Evolutionary conservation across 2,329 filamentous ascomycete genomes (phyloP).

Genomic region (Rugonectria rugulosa): DNA sequence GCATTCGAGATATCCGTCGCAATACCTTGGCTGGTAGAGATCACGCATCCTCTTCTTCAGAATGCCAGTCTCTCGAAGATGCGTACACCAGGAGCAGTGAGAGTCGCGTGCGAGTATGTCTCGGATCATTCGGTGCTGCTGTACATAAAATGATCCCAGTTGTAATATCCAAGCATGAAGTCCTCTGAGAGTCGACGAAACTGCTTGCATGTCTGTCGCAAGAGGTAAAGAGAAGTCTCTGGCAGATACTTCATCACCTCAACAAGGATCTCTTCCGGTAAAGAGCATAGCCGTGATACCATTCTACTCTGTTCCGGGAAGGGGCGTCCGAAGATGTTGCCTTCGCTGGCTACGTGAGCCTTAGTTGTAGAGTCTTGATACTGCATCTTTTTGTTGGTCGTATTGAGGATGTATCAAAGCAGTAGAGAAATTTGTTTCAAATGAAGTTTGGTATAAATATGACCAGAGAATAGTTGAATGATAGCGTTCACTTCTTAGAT

Average conservation of each 20-base stretch:
- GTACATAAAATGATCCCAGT: background rate
- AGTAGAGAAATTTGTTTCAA: too few species aligned
- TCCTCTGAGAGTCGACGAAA: background rate
- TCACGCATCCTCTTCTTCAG: slow-evolving; percentile 2
- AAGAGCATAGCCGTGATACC: too few species aligned
- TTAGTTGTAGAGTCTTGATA: too few species aligned
- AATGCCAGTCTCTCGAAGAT: background rate
- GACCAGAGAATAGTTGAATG: too few species aligned
- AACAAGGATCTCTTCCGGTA: slow-evolving; percentile 9
- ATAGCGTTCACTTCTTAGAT: too few species aligned
- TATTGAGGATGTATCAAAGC: too few species aligned
- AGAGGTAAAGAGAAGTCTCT: slow-evolving; percentile 1
- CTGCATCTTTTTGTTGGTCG: too few species aligned
- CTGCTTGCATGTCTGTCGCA: slow-evolving; percentile 12
- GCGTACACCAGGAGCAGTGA: slow-evolving; percentile 5
- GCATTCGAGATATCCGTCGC: background rate
- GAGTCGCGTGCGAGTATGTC: background rate
- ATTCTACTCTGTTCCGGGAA: too few species aligned
- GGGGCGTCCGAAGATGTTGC: too few species aligned
- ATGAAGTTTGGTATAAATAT: too few species aligned
- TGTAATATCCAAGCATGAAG: background rate
- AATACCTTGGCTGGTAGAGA: slow-evolving; percentile 11
- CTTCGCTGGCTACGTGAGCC: too few species aligned
- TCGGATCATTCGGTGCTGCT: background rate
- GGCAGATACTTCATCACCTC: slow-evolving; percentile 14